Percentiles rank a stretch among this genome's conserved stretches.
Conservation (phyloP, 169 alveolate genomes). For the Plasmodium gaboni region DNA sequence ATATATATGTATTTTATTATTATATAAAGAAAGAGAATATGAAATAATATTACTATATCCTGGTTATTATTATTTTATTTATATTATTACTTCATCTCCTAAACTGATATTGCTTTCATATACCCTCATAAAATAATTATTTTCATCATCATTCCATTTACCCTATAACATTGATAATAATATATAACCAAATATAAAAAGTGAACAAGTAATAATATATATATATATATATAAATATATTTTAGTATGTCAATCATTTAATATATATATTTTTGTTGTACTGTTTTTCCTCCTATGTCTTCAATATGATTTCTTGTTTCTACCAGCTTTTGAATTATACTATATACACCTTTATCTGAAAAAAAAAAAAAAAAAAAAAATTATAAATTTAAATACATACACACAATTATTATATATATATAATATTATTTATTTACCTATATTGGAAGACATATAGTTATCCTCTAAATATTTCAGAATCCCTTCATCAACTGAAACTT, state of each 20-base stretch:
- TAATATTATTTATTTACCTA: slow-evolving; percentile 6
- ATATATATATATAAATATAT: not conserved
- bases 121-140: slow-evolving; percentile 61
- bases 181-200: not conserved
- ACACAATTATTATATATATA: not conserved
- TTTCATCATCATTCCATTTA: slow-evolving; percentile 45
- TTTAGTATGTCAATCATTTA: too few species aligned
- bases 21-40: too few species aligned
- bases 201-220: not conserved
- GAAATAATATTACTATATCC: too few species aligned
- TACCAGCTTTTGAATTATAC: slow-evolving; percentile 19
- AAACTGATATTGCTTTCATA: slow-evolving; percentile 31
- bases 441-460: slow-evolving; percentile 24
- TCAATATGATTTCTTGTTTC: slow-evolving; percentile 32
- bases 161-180: slow-evolving; percentile 19
- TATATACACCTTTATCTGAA: slow-evolving; percentile 33
- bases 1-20: too few species aligned
- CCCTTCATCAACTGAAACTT: slow-evolving; percentile 14
- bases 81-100: slow-evolving; percentile 42
- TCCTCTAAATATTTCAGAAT: slow-evolving; percentile 41
- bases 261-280: not conserved
- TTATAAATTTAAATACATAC: not conserved
- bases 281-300: slow-evolving; percentile 63
- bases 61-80: too few species aligned
- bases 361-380: slow-evolving; percentile 4